These are phyloP conservation scores for Metschnikowia dekortorum DNA, from an alignment of 805 yeast species.

Conservation along the genomic window DNA sequence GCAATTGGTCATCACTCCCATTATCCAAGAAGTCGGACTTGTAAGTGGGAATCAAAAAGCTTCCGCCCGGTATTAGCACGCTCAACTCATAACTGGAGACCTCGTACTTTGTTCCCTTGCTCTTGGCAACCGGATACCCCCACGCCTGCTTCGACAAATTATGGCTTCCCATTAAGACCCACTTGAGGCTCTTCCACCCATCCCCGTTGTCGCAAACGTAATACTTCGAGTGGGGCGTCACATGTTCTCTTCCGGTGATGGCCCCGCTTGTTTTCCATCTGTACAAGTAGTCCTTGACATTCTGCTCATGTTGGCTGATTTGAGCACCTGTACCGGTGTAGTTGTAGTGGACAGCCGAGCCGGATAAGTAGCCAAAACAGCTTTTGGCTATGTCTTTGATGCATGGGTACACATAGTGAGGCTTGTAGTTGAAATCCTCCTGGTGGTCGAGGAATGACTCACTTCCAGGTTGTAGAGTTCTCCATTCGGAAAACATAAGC, in stretches of 20 bases:
- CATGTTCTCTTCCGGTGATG: constrained; percentile 29
- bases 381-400: constrained; percentile 35
- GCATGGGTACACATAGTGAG: constrained; percentile 44
- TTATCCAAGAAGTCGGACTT: constrained; percentile 27
- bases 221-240: constrained; percentile 68
- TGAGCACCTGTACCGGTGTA: constrained; percentile 21
- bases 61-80: constrained; percentile 24
- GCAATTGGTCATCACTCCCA: constrained; percentile 16
- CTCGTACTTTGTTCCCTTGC: constrained; percentile 18
- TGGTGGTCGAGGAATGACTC: constrained; percentile 20
- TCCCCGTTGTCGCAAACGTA: constrained; percentile 53
- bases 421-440: constrained; percentile 21
- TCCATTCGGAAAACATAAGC: constrained; percentile 28
- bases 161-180: constrained; percentile 73
- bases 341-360: constrained; percentile 48
- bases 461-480: constrained; percentile 27
- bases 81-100: constrained; percentile 39
- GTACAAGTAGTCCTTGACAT: constrained; percentile 39
- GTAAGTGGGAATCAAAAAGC: constrained; percentile 42
- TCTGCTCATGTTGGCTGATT: constrained; percentile 36
- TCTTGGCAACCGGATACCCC: constrained; percentile 45
- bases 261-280: constrained; percentile 35
- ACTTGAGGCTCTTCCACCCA: constrained; percentile 47
- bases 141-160: constrained; percentile 77
- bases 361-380: constrained; percentile 44